Evolutionary conservation across 2,329 filamentous ascomycete genomes (phyloP).

Genomic region (Colletotrichum musae): DNA sequence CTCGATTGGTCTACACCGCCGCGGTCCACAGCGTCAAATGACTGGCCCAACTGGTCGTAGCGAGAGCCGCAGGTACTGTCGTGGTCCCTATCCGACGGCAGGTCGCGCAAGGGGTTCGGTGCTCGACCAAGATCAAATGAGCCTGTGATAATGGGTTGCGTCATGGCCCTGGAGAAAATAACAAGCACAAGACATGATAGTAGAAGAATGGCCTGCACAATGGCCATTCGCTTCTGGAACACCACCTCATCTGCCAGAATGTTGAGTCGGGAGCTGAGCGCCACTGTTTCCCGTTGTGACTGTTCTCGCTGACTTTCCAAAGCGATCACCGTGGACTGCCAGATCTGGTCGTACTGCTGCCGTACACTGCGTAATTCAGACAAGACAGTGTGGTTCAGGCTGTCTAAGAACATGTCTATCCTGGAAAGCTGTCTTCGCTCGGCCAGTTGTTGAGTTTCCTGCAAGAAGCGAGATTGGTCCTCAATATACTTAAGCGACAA

Average conservation of each 20-base stretch:
- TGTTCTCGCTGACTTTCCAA: slow-evolving; percentile 90
- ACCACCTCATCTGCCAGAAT: slow-evolving; percentile 94
- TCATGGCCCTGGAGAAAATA: slow-evolving; percentile 73
- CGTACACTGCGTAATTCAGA: slow-evolving; percentile 83
- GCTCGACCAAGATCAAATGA: slow-evolving; percentile 27
- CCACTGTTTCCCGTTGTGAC: slow-evolving; percentile 85
- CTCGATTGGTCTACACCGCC: not conserved
- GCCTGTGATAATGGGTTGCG: slow-evolving; percentile 32
- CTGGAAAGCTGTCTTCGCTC: slow-evolving; percentile 91
- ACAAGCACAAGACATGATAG: slow-evolving; percentile 90
- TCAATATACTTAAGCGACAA: slow-evolving; percentile 96
- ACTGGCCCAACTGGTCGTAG: slow-evolving; percentile 26
- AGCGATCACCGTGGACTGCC: slow-evolving; percentile 94
- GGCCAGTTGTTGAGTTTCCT: slow-evolving; percentile 87
- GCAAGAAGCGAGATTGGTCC: slow-evolving; percentile 91
- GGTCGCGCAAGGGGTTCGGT: slow-evolving; percentile 8
- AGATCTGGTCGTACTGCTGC: slow-evolving; percentile 93
- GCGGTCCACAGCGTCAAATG: not conserved
- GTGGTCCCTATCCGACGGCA: slow-evolving; percentile 2
- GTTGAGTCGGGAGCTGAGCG: slow-evolving; percentile 84
- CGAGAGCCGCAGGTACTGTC: not conserved
- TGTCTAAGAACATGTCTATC: slow-evolving; percentile 84
- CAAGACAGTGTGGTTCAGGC: slow-evolving; percentile 89
- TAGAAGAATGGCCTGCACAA: slow-evolving; percentile 89
- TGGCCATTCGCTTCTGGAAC: slow-evolving; percentile 91